Evolutionary conservation across 495 filamentous ascomycete species (phyloP).

Genomic region (Annulohypoxylon maeteangense): DNA sequence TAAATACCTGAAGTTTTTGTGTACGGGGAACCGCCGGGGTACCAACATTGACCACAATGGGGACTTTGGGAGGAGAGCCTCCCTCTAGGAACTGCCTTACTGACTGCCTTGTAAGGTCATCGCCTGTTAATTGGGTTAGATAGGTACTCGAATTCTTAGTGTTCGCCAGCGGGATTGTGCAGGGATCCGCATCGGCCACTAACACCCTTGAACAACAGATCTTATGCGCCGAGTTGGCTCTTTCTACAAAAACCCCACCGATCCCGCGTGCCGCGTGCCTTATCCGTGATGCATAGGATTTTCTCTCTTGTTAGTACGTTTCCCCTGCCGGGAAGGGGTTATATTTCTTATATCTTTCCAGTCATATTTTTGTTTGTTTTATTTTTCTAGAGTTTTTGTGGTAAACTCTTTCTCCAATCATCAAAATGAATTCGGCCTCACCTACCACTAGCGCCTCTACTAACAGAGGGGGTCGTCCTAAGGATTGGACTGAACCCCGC

Average conservation of each 20-base stretch:
- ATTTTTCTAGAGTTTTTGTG: background rate
- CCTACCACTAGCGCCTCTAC: slow-evolving; percentile 47
- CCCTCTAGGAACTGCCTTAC: slow-evolving; percentile 29
- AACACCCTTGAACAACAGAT: background rate
- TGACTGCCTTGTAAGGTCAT: slow-evolving; percentile 36
- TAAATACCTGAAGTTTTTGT: background rate
- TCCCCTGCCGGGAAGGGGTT: slow-evolving; percentile 14
- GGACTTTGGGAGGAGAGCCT: background rate
- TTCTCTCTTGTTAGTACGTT: slow-evolving; percentile 20
- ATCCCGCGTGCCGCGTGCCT: slow-evolving; percentile 38
- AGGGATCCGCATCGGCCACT: slow-evolving; percentile 7
- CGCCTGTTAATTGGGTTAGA: slow-evolving; percentile 13
- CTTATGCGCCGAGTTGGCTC: slow-evolving; percentile 13
- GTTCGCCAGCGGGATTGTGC: slow-evolving; percentile 8
- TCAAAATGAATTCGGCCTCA: slow-evolving; percentile 45
- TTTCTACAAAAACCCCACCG: slow-evolving; percentile 36
- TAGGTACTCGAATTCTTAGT: slow-evolving; percentile 10
- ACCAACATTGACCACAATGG: too few relatives aligned
- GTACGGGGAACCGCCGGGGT: slow-evolving; percentile 11
- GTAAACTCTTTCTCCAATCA: slow-evolving; percentile 1
- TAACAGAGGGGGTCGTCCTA: slow-evolving; percentile 55
- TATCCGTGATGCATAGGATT: slow-evolving; percentile 14
- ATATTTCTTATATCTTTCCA: slow-evolving; percentile 19
- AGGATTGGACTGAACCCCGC: slow-evolving; percentile 57
- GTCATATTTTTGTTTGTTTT: background rate